Percentiles rank a stretch among this genome's conserved stretches.
Evolutionary conservation across 495 filamentous ascomycete species (phyloP).

Genomic region (Neurospora tetrasperma): DNA sequence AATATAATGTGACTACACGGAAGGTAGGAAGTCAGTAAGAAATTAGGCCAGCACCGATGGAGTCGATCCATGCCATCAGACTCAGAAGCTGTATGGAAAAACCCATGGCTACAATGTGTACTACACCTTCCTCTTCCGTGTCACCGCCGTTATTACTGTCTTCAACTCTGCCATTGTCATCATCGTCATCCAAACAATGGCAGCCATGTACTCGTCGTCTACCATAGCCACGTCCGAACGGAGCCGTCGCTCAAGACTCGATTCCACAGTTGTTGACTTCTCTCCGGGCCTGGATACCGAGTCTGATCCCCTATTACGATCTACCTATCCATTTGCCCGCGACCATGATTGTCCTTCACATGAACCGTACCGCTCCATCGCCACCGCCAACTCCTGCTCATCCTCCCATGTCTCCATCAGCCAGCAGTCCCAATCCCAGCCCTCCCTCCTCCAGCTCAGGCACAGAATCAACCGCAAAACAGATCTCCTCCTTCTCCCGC

Average conservation of each 20-base stretch:
- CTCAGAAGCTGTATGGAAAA: background rate
- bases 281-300: background rate
- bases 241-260: background rate
- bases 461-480: conserved; percentile 22
- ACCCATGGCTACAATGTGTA: background rate
- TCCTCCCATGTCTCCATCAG: background rate
- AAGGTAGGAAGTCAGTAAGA: background rate
- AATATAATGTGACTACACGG: background rate
- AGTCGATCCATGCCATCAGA: background rate
- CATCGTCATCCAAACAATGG: background rate
- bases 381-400: background rate
- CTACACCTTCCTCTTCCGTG: background rate
- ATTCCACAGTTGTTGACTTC: background rate
- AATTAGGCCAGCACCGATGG: background rate
- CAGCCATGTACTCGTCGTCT: background rate
- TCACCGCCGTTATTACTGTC: background rate
- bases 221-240: background rate
- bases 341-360: background rate
- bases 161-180: background rate
- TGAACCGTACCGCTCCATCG: background rate
- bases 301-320: background rate
- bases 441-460: background rate
- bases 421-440: background rate
- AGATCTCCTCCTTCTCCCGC: conserved; percentile 26
- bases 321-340: background rate